Base-by-base conservation (phyloP, 495 filamentous ascomycete species). In the Aspergillus kassunensis region DNA sequence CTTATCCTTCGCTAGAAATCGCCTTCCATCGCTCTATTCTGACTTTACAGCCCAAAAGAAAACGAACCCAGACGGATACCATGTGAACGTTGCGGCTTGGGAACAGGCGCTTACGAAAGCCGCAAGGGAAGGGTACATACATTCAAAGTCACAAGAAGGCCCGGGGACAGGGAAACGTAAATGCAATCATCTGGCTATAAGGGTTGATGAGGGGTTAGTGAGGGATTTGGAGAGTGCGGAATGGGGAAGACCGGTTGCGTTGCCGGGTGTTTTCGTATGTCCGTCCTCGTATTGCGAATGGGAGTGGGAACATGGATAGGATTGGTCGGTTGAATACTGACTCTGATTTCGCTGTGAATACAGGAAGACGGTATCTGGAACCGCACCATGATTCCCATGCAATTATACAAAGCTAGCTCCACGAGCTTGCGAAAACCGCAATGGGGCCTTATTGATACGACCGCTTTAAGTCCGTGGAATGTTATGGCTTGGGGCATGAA, bases 21-120 rank as follows among this genome's bases (percentile, higher is more conserved):
- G 93, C 34, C 83, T 97, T 4, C 86, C 90, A 6, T 91, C 91
- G 12, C 82, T 98, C 44, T 98, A 96, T 72, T 96, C 91, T 50
- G 95, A 97, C 67, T 97, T 98, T 68, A 73, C 81, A 4, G 64
- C 78, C 30, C 90, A 92, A 55, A 80, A 79, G 53, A 82, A 81
- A 47, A 85, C 86, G 27, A 98, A 98, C 63, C 91, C 91, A 1
- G 90, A 95, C 60, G 92, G 91, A 55, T 98, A 91, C 72, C 69
- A 77, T 24, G 88, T 91, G 43, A 97, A 98, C 65, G 68, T 91
- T 34, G 71, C 79, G 12, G 89, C 91, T 35, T 98, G 93, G 93
- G 81, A 85, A 60, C 76, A 78, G 23, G 91, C 80, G 1, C 78
- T 98, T 20, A 74, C 80, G 16, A 70, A 74, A 36, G 88, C 91